Evolutionary conservation across 1,139 yeast genomes (phyloP), one percentile per base, ranked within the genome.

Genomic region (Yamadazyma jaroonii): DNA sequence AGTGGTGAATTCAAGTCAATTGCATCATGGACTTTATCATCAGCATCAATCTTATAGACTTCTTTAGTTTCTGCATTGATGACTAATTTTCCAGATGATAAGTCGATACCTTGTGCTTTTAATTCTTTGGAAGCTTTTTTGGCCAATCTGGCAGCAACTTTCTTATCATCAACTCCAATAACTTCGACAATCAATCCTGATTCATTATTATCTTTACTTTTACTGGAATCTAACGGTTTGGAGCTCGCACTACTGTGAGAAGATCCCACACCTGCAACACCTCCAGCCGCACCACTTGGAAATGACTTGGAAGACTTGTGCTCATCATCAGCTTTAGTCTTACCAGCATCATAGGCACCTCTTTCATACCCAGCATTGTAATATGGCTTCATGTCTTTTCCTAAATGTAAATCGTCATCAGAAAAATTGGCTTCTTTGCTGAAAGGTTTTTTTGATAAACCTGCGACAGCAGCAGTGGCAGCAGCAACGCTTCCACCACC

Each of bases 21-120:
- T 3, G 34, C 23, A 31, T 20, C 11, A 10, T 25, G 31, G 3
- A 26, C 20, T 9, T 29, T 27, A 14, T 14, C 31, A 25, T 42
- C 45, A 15, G 43, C 52, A 31, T 50, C 62, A 17, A 59, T 39
- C 45, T 58, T 56, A 42, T 58, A 57, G 12, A 59, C 59, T 42
- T 62, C 62, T 35, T 52, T 60, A 23, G 67, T 62, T 35, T 57
- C 58, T 33, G 71, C 62, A 45, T 66, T 60, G 33, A 66, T 56
- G 9, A 64, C 62, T 37, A 67, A 49, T 44, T 63, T 64, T 3
- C 71, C 70, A n/a, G 59, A 48, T 10, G 56, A 44, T 46, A 66
- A 57, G 38, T 66, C 71, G 21, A 62, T 64, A 4, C 72, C 72
- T 41, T 61, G 54, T 13, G 52, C 53, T 34, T 58, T 53, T 36